Base-by-base conservation (phyloP, 768 basidiomycete species). In the Tricholoma terreum region DNA sequence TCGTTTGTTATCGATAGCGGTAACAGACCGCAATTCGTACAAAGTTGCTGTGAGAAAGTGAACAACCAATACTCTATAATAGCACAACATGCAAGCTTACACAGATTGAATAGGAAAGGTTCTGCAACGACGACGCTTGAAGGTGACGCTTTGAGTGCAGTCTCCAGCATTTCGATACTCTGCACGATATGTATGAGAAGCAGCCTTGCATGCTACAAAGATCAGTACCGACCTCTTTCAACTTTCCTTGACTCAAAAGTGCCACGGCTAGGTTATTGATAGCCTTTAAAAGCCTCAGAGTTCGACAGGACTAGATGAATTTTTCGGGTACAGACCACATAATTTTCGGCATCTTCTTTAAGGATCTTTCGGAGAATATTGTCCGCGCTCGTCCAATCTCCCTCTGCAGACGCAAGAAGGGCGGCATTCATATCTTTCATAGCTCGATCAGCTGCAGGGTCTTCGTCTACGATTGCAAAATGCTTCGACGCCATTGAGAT, bases 21-120 rank as follows among this genome's bases (percentile, higher is more conserved):
- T 81, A 1, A 84, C 77, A 2, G 90, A 89, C 24, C 85, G 85
- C 48, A 94, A 80, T 66, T 94, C 91, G 63, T 93, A 93, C 24
- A 94, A 71, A 1, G 92, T 93, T 1, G 91, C 91, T 92, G 58
- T 50, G 38, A 30, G 24, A 36, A 15, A 43, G 48, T 7, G 50
- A 14, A 31, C 43, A 30, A 45, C 6, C 31, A 6, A 12, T 2
- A 7, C 56, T 17, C 43, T 46, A 14, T 22, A 4, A 4, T 31
- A 4, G 4, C 30, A 7, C 4, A 27, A 19, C 22, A 9, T 3
- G 2, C 10, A 49, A 30, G 27, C 27, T 49, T 15, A 92, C 92
- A 89, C 6, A 94, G 77, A 60, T 94, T 94, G 72, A 93, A 93
- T 43, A 93, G 67, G 72, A 90, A 90, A 4, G 91, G 91, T 64